Conservation (phyloP, 331 rosid genomes). For the Phaseolus coccineus region DNA sequence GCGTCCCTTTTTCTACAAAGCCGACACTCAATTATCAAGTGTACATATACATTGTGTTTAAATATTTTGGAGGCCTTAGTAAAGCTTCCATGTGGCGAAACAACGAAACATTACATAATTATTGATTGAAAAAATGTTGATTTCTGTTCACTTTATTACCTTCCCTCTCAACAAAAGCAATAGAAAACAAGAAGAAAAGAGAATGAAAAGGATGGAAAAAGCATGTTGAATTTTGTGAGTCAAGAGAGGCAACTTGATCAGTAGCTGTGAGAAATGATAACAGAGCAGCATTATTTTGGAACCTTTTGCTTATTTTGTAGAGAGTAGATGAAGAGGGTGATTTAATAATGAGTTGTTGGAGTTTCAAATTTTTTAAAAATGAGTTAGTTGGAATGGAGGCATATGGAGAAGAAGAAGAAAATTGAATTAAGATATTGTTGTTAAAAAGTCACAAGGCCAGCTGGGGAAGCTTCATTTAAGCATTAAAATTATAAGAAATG, state of each 20-base stretch:
- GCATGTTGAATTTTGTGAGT: constrained; percentile 6
- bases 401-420: constrained; percentile 18
- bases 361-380: neutral
- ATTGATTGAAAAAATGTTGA: too few relatives aligned
- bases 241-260: constrained; percentile 35
- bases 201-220: neutral
- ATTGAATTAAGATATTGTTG: constrained; percentile 1
- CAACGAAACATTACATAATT: neutral
- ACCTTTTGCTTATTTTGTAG: constrained; percentile 9
- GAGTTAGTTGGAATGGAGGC: constrained; percentile 22
- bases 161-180: neutral
- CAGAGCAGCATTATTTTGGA: neutral
- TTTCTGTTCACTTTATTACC: neutral
- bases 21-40: neutral
- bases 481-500: constrained; percentile 35
- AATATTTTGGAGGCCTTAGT: too few relatives aligned
- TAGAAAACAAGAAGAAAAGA: neutral
- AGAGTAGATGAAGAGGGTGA: neutral
- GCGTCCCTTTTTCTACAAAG: constrained; percentile 1
- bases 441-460: constrained; percentile 42
- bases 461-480: constrained; percentile 32
- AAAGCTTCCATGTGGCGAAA: neutral
- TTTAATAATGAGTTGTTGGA: constrained; percentile 3
- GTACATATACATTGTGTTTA: neutral
- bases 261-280: constrained; percentile 18